Evolutionary conservation across 106 monocot species (phyloP), one percentile per base, ranked within the genome.

Genomic region (Apostasia shenzhenica): DNA sequence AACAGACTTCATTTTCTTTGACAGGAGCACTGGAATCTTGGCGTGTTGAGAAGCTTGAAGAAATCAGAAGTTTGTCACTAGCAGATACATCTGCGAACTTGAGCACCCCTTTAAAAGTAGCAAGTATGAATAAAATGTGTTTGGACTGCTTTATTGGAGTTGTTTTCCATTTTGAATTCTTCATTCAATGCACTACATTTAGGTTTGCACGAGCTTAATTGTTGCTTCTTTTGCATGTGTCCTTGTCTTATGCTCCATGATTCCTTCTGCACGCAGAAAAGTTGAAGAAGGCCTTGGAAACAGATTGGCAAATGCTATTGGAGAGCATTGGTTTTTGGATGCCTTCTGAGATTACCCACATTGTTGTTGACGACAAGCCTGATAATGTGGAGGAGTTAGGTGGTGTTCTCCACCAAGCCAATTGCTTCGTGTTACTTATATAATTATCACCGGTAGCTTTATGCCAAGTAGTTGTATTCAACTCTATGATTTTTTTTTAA

Each of bases 241-340:
- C 14, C 41, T 66, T 48, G 41, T 37, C 67, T 0, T 40, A 54
- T 39, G 10, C 5, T 5, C 46, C 2, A 52, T 52, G 52, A 56
- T 40, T 47, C 5, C 0, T 67, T 40, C 26, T 48, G 14, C 44
- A 52, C 48, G 44, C 75, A 94, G 94, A 81, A 55, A 73, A 67
- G 62, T 80, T 95, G 61, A 70, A 73, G 80, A 70, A 59, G 12
- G 86, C 75, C 14, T 66, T 95, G 47, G 68, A 86, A 52, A 82
- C 64, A 57, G 78, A 86, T 48, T 95, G 88, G 95, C 73, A 48
- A 40, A 69, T 56, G 53, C 68, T 95, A 8, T 72, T 85, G 74
- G 95, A 95, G 59, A 79, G 86, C 53, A 85, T 91, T 80, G 91
- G 95, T 47, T 61, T 86, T 70, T 95, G 88, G 91, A 73, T 91